phyloP scores from a whole-genome alignment of 2,329 filamentous ascomycete genomes.

The Pseudonectria buxi region DNA sequence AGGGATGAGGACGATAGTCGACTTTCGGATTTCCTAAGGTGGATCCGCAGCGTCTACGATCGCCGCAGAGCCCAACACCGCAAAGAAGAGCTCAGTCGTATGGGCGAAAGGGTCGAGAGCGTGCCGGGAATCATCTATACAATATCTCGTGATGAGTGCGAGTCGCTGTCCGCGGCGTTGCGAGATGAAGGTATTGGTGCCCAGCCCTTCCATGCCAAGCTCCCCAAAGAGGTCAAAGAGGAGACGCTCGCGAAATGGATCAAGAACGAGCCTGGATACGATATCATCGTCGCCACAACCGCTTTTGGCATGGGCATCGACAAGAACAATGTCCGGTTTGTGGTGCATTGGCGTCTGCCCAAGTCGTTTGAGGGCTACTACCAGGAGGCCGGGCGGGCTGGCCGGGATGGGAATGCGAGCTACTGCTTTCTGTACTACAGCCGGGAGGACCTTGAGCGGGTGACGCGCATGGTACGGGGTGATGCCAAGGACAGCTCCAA shows the following conservation, averaged over 20 bases:
- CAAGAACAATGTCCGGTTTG: slow-evolving; percentile 89
- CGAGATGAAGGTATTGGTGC: slow-evolving; percentile 65
- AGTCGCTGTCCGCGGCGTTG: slow-evolving; percentile 59
- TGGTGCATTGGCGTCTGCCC: slow-evolving; percentile 88
- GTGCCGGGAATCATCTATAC: slow-evolving; percentile 78
- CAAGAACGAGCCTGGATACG: slow-evolving; percentile 66
- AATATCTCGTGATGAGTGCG: slow-evolving; percentile 67
- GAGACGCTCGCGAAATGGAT: slow-evolving; percentile 68
- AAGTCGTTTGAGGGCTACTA: slow-evolving; percentile 96
- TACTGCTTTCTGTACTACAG: slow-evolving; percentile 89
- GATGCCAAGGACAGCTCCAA: slow-evolving; percentile 34
- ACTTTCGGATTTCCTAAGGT: slow-evolving; percentile 66
- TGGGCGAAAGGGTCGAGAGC: slow-evolving; percentile 51
- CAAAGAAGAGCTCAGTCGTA: slow-evolving; percentile 48
- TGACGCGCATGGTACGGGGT: slow-evolving; percentile 49
- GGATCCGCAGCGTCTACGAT: slow-evolving; percentile 67
- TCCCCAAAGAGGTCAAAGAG: slow-evolving; percentile 62
- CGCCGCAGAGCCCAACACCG: slow-evolving; percentile 57
- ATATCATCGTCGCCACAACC: slow-evolving; percentile 89
- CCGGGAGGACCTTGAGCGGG: slow-evolving; percentile 74
- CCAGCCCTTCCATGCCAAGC: slow-evolving; percentile 64
- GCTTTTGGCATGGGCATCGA: slow-evolving; percentile 98
- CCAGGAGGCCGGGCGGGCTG: slow-evolving; percentile 88
- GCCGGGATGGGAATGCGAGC: slow-evolving; percentile 80
- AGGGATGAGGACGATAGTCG: slow-evolving; percentile 66